Conservation (phyloP, 1,284 basidiomycete species). For the Pterulicium gracile region DNA sequence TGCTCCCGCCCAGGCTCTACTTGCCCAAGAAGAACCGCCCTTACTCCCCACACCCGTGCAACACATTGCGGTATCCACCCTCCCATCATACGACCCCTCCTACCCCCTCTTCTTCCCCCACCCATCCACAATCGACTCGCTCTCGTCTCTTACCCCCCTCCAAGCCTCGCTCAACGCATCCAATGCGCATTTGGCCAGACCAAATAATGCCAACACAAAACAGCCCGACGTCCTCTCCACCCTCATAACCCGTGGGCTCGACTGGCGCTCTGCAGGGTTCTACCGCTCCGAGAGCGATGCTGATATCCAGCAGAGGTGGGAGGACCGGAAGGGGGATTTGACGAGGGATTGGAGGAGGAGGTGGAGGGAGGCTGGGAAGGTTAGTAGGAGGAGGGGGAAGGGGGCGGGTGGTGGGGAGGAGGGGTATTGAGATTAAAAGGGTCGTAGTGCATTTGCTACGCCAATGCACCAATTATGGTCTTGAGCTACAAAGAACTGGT, state of each 20-base stretch:
- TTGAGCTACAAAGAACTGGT: too few relatives aligned
- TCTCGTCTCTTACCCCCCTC: conserved; percentile 11
- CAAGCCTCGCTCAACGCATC: conserved; percentile 18
- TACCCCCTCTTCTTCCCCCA: conserved; percentile 57
- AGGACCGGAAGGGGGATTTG: conserved; percentile 54
- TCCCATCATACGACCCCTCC: conserved; percentile 34
- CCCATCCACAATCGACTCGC: conserved; percentile 15
- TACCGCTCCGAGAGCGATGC: conserved; percentile 43
- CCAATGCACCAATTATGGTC: too few relatives aligned
- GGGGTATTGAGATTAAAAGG: too few relatives aligned
- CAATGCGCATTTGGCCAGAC: conserved; percentile 29
- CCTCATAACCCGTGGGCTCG: conserved; percentile 5
- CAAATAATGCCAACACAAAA: conserved; percentile 9
- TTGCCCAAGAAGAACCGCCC: conserved; percentile 5
- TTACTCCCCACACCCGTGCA: conserved; percentile 8
- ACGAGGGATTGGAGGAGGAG: conserved; percentile 76
- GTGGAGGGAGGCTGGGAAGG: conserved; percentile 68
- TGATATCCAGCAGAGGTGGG: conserved; percentile 63
- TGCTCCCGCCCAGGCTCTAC: conserved; percentile 9
- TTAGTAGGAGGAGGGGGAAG: conserved; percentile 41
- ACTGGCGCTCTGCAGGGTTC: conserved; percentile 30
- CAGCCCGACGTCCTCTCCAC: too few relatives aligned
- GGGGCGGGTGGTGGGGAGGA: too few relatives aligned
- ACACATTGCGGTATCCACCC: conserved; percentile 10
- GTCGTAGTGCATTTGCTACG: too few relatives aligned